Evolutionary conservation across 371 early-diverging fungal species (phyloP).

Genomic region (Saksenaea oblongispora): DNA sequence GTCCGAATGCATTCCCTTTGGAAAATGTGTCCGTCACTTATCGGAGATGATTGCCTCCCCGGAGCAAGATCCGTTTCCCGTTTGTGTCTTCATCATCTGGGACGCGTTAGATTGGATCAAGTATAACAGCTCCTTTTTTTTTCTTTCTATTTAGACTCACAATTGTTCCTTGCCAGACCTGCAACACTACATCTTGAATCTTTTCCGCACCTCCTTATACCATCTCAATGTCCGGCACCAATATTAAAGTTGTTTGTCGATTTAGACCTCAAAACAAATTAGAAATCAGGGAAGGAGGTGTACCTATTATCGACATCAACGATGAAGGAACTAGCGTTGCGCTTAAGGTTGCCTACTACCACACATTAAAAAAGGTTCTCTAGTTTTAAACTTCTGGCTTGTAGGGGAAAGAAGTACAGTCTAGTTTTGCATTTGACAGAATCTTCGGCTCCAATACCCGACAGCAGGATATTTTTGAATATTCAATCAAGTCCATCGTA

Average conservation of each 20-base stretch:
- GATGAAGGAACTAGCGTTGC: slow-evolving; percentile 62
- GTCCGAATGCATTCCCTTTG: not conserved
- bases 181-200: not conserved
- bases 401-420: slow-evolving; percentile 16
- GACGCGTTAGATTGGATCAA: slow-evolving; percentile 2
- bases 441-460: slow-evolving; percentile 77
- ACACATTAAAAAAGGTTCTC: not conserved
- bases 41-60: not conserved
- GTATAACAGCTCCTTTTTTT: not conserved
- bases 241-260: slow-evolving; percentile 91
- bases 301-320: slow-evolving; percentile 74
- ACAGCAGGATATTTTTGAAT: slow-evolving; percentile 84
- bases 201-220: not conserved
- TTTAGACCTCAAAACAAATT: slow-evolving; percentile 90
- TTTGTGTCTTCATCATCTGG: not conserved
- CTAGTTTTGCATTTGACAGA: slow-evolving; percentile 80
- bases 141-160: not conserved
- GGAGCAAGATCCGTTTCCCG: slow-evolving; percentile 2
- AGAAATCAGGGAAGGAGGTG: slow-evolving; percentile 83
- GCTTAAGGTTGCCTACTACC: not conserved
- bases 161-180: not conserved
- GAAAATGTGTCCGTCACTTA: slow-evolving; percentile 3
- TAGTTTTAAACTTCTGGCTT: not conserved
- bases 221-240: slow-evolving; percentile 49
- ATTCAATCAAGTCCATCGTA: slow-evolving; percentile 82